A percentile compares a stretch with the other conserved stretches of the same genome.
Evolutionary conservation across 2,329 filamentous ascomycete species (phyloP).

Genomic region (Aspergillus sp.): DNA sequence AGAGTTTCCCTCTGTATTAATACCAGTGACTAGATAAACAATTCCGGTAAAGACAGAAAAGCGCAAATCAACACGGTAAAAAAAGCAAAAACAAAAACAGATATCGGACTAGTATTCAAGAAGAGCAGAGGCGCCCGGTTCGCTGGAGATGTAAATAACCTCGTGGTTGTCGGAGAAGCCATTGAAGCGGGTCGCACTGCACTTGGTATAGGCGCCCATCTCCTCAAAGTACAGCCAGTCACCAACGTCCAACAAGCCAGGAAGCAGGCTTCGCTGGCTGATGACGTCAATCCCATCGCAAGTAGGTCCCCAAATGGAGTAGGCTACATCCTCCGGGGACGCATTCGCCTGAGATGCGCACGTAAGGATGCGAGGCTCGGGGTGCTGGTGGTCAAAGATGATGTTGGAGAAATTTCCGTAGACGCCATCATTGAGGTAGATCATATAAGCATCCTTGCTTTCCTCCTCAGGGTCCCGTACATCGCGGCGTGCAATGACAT

Average conservation of each 20-base stretch:
- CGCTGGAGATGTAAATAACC: constrained; percentile 91
- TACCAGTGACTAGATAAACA: background rate
- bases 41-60: background rate
- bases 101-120: constrained; percentile 48
- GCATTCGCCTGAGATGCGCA: constrained; percentile 60
- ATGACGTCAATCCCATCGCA: constrained; percentile 98
- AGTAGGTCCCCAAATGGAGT: constrained; percentile 97
- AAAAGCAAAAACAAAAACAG: constrained; percentile 3
- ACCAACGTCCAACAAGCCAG: constrained; percentile 78
- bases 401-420: constrained; percentile 99
- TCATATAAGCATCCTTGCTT: constrained; percentile 71
- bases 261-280: constrained; percentile 74
- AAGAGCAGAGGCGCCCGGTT: constrained; percentile 78
- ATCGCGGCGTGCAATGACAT: constrained; percentile 91
- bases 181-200: constrained; percentile 96
- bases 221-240: constrained; percentile 99
- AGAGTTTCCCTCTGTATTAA: background rate
- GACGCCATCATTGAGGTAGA: constrained; percentile 95
- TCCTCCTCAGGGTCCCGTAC: constrained; percentile 66
- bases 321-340: constrained; percentile 62
- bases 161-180: constrained; percentile 92
- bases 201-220: constrained; percentile 99
- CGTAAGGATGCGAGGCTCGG: constrained; percentile 77
- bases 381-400: constrained; percentile 98
- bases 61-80: background rate